A percentile compares a stretch with the other conserved stretches of the same genome.
phyloP scores from a whole-genome alignment of 306 rosid genomes.

The Psophocarpus tetragonolobus region DNA sequence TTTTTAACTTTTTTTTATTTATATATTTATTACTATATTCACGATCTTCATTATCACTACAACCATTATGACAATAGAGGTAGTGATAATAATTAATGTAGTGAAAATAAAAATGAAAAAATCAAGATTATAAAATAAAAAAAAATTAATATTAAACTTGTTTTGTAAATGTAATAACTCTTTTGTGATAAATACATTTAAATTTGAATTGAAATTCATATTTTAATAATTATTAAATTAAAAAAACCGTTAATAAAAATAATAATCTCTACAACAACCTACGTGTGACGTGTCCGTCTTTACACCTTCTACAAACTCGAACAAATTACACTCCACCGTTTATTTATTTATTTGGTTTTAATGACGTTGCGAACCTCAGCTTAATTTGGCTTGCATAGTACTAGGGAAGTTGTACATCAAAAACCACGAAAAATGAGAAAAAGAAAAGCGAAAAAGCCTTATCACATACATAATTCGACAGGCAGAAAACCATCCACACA shows the following conservation, averaged over 20 bases:
- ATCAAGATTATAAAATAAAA: too few species aligned
- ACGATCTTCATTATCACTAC: too few species aligned
- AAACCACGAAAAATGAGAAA: not conserved
- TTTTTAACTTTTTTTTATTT: too few species aligned
- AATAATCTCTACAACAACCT: not conserved
- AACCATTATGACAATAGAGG: too few species aligned
- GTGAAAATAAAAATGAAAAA: too few species aligned
- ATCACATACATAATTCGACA: conserved; percentile 47
- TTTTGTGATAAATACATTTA: too few species aligned
- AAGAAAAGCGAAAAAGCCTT: conserved; percentile 30
- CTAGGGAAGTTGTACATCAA: not conserved
- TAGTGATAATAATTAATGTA: too few species aligned
- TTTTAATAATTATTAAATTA: too few species aligned
- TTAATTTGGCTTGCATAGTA: not conserved
- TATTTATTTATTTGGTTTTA: not conserved
- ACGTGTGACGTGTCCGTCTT: not conserved
- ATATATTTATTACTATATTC: too few species aligned
- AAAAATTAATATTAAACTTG: too few species aligned
- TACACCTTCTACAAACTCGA: not conserved
- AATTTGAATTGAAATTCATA: too few species aligned
- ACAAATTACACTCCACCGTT: not conserved
- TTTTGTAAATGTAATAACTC: too few species aligned
- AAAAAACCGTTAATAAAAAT: not conserved
- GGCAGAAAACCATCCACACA: conserved; percentile 75
- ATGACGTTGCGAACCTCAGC: not conserved